Conservation (phyloP, 441 rosid species). For the Croton laevigatus region DNA sequence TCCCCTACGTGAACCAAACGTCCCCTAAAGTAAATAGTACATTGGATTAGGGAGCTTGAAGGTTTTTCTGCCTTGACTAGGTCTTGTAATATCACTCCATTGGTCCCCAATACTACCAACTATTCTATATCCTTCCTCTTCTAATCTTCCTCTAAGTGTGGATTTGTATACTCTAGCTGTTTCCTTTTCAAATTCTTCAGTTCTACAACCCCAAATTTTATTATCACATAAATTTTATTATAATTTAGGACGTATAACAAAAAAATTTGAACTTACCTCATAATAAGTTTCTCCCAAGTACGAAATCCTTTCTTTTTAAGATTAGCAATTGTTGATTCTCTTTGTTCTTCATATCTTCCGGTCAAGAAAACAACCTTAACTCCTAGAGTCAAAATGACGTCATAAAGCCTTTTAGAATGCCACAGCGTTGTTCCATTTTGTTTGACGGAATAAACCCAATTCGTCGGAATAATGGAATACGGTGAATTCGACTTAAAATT, state of each 20-base stretch:
- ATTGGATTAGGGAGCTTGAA: conserved; percentile 59
- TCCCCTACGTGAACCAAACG: conserved; percentile 68
- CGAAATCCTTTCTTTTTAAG: conserved; percentile 40
- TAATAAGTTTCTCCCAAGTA: conserved; percentile 41
- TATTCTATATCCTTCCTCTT: conserved; percentile 39
- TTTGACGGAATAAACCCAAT: too few relatives aligned
- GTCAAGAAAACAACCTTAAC: conserved; percentile 45
- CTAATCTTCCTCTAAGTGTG: conserved; percentile 33
- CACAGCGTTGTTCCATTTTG: conserved; percentile 33
- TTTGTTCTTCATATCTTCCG: conserved; percentile 29
- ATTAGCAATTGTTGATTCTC: conserved; percentile 29
- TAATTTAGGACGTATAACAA: too few relatives aligned
- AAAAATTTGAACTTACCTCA: conserved; percentile 31
- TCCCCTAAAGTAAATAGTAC: conserved; percentile 28
- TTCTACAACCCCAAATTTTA: conserved; percentile 14
- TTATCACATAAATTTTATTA: too few relatives aligned
- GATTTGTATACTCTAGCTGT: conserved; percentile 30
- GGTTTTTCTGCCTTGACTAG: conserved; percentile 35
- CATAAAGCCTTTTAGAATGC: conserved; percentile 38
- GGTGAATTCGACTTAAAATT: neutral
- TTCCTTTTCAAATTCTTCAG: conserved; percentile 7
- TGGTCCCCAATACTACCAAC: conserved; percentile 64
- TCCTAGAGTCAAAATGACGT: conserved; percentile 29
- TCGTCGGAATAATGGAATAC: neutral
- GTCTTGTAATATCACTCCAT: conserved; percentile 50